Evolutionary conservation across 2,329 filamentous ascomycete genomes (phyloP).

Genomic region (Bipolaris oryzae): DNA sequence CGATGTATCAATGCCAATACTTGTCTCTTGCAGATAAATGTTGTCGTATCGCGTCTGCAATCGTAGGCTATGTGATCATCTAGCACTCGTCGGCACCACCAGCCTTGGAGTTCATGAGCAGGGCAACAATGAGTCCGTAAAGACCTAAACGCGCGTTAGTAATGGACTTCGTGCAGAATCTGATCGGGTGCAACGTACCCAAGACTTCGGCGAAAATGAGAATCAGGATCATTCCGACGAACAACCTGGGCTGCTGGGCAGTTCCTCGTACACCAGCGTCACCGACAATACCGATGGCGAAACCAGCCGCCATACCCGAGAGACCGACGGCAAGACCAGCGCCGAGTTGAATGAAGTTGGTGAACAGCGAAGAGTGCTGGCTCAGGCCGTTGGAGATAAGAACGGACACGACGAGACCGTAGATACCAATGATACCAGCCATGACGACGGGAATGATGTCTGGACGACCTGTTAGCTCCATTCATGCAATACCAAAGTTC

Average conservation of each 20-base stretch:
- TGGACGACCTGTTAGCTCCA: conserved; percentile 49
- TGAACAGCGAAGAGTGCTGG: conserved; percentile 56
- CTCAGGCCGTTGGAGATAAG: conserved; percentile 60
- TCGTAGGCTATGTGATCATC: conserved; percentile 12
- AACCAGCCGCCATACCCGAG: conserved; percentile 90
- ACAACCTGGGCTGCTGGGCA: conserved; percentile 82
- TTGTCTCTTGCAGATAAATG: conserved; percentile 33
- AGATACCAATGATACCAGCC: conserved; percentile 99
- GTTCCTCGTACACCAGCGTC: conserved; percentile 88
- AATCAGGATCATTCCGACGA: conserved; percentile 98
- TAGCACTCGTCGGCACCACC: conserved; percentile 31
- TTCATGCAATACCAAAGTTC: background rate
- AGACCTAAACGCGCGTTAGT: conserved; percentile 68
- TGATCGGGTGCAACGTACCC: conserved; percentile 65
- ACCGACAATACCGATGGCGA: conserved; percentile 67
- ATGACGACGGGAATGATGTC: conserved; percentile 99
- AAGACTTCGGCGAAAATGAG: conserved; percentile 99
- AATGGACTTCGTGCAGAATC: background rate
- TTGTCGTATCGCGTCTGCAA: conserved; percentile 42
- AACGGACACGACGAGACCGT: conserved; percentile 61
- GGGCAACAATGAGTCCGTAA: conserved; percentile 97
- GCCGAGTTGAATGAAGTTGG: conserved; percentile 60
- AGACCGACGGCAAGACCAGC: conserved; percentile 68
- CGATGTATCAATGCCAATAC: conserved; percentile 22
- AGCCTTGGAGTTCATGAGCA: conserved; percentile 98